Evolutionary conservation across 345 rosid genomes (phyloP).

Genomic region (Jatropha curcas): DNA sequence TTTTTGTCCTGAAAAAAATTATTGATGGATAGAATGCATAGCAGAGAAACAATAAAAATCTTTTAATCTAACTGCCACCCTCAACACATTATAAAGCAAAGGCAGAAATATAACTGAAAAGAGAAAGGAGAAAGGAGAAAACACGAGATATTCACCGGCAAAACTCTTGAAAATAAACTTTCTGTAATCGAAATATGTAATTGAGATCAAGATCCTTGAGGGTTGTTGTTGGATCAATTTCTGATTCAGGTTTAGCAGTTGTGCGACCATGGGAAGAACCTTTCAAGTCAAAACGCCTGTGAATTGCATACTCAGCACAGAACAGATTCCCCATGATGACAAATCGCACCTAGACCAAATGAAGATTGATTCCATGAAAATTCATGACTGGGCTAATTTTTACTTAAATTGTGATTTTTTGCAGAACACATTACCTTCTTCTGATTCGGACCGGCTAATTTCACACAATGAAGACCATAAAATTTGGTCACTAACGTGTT

Average conservation of each 20-base stretch:
- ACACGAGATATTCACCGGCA: constrained; percentile 60
- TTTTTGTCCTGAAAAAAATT: background rate
- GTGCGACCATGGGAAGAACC: constrained; percentile 97
- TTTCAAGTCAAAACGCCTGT: constrained; percentile 91
- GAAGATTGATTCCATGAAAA: constrained; percentile 2
- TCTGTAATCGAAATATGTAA: constrained; percentile 67
- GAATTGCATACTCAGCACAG: constrained; percentile 68
- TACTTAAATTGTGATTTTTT: background rate
- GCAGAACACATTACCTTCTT: constrained; percentile 61
- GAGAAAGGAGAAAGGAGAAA: background rate
- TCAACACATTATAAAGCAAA: background rate
- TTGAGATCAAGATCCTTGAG: constrained; percentile 98
- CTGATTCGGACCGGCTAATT: constrained; percentile 71
- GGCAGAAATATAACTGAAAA: background rate
- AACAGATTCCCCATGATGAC: constrained; percentile 95
- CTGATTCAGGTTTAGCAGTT: constrained; percentile 77
- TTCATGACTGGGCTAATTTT: constrained; percentile 1
- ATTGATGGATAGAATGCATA: background rate
- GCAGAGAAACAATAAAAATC: background rate
- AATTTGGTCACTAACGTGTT: constrained; percentile 92
- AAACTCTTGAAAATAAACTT: constrained; percentile 82
- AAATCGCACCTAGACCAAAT: constrained; percentile 66
- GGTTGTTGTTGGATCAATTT: constrained; percentile 83
- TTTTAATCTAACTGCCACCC: background rate
- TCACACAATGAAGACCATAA: constrained; percentile 95